Conservation (phyloP, 768 basidiomycete species). For the Phanerodontia chrysosporium region DNA sequence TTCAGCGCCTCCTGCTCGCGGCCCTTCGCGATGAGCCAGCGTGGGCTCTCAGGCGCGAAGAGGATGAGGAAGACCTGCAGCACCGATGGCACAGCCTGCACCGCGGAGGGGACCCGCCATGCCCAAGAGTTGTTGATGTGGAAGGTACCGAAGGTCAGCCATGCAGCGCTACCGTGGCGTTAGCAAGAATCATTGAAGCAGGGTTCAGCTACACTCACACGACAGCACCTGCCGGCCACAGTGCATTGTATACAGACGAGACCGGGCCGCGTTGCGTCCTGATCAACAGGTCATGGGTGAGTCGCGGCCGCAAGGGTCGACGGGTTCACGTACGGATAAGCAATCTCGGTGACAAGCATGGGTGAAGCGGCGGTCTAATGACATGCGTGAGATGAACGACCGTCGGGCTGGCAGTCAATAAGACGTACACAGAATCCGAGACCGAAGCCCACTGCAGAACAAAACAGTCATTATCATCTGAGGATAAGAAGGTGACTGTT, state of each 20-base stretch:
- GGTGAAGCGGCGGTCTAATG: constrained; percentile 62
- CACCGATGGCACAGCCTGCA: constrained; percentile 68
- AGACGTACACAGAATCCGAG: not conserved
- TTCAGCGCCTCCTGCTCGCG: constrained; percentile 61
- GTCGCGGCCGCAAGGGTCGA: not conserved
- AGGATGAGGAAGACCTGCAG: constrained; percentile 61
- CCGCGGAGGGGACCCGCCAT: constrained; percentile 79
- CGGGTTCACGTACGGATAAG: constrained; percentile 50
- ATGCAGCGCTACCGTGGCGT: constrained; percentile 45
- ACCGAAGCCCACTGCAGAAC: not conserved
- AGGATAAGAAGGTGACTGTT: not conserved
- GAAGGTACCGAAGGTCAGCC: constrained; percentile 84
- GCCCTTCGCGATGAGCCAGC: constrained; percentile 77
- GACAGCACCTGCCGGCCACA: constrained; percentile 84
- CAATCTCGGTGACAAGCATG: constrained; percentile 80
- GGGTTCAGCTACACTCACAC: constrained; percentile 38
- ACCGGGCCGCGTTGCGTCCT: constrained; percentile 67
- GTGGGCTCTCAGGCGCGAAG: constrained; percentile 79
- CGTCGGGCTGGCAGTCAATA: constrained; percentile 62
- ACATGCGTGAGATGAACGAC: not conserved
- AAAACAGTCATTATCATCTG: not conserved
- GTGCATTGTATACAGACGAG: constrained; percentile 76
- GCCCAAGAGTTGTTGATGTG: constrained; percentile 63
- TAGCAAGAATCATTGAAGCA: not conserved
- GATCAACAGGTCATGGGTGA: not conserved